Evolutionary conservation across 768 basidiomycete genomes (phyloP).

Genomic region (Phlebiopsis flavidoalba): DNA sequence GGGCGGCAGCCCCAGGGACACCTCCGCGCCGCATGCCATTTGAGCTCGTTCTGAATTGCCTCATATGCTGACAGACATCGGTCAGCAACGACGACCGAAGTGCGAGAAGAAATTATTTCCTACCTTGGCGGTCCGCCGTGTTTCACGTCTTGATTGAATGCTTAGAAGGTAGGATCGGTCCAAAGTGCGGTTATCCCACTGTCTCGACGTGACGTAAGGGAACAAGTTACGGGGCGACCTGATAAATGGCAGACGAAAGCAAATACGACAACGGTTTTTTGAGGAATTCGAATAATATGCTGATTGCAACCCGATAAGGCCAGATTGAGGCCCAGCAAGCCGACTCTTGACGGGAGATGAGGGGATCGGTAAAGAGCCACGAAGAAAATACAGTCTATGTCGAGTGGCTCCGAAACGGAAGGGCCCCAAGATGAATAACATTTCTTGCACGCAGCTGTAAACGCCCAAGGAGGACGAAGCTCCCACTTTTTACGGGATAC

Average conservation of each 20-base stretch:
- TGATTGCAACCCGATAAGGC: constrained; percentile 66
- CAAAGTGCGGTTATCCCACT: constrained; percentile 1
- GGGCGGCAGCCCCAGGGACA: constrained; percentile 17
- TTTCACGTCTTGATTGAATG: not conserved
- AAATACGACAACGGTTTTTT: constrained; percentile 79
- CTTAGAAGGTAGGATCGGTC: too few species aligned
- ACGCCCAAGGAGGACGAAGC: constrained; percentile 68
- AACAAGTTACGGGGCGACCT: constrained; percentile 67
- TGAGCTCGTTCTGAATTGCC: constrained; percentile 50
- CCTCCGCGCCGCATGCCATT: constrained; percentile 41
- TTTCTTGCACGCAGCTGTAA: constrained; percentile 56
- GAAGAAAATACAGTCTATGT: constrained; percentile 20
- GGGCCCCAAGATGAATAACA: constrained; percentile 62
- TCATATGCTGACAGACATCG: constrained; percentile 35
- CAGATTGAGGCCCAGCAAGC: constrained; percentile 40
- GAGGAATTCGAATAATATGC: constrained; percentile 68
- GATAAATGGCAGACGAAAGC: constrained; percentile 63
- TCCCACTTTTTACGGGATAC: constrained; percentile 70
- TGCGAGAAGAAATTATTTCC: not conserved
- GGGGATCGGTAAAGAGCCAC: constrained; percentile 22
- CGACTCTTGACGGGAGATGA: constrained; percentile 1
- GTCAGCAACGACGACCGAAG: not conserved
- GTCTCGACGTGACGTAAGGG: constrained; percentile 32
- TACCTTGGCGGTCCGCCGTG: not conserved
- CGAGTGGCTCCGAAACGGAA: constrained; percentile 32